These are phyloP conservation scores for Cytospora chrysosperma DNA, from an alignment of 2,329 filamentous ascomycete genomes.

Conservation along the genomic window DNA sequence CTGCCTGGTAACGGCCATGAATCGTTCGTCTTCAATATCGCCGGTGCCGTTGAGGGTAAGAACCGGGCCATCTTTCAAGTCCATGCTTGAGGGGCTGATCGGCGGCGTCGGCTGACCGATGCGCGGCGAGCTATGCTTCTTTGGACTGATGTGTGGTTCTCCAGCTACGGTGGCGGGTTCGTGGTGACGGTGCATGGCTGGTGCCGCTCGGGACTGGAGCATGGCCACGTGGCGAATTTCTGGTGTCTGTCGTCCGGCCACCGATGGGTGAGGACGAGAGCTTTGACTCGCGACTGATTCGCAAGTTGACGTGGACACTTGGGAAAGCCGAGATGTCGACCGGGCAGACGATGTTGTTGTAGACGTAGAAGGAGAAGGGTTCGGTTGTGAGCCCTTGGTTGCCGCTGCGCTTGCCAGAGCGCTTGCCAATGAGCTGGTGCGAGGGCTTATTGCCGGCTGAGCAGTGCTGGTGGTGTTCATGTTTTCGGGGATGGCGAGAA, in stretches of 20 bases:
- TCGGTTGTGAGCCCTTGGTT: constrained; percentile 31
- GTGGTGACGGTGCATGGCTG: constrained; percentile 14
- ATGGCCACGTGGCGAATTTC: constrained; percentile 21
- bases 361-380: constrained; percentile 34
- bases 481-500: constrained; percentile 41
- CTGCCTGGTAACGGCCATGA: constrained; percentile 58
- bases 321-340: constrained; percentile 31
- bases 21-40: constrained; percentile 38
- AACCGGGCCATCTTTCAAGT: constrained; percentile 41
- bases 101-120: constrained; percentile 46
- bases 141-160: constrained; percentile 21
- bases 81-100: constrained; percentile 51
- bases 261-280: constrained; percentile 14
- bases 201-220: constrained; percentile 13
- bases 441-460: constrained; percentile 27
- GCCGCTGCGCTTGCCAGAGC: constrained; percentile 23
- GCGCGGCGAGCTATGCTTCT: constrained; percentile 27
- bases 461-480: constrained; percentile 26
- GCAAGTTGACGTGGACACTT: constrained; percentile 27
- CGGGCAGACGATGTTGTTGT: constrained; percentile 39
- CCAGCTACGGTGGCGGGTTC: constrained; percentile 5
- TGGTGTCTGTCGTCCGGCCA: background rate
- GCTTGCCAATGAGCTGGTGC: constrained; percentile 33
- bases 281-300: constrained; percentile 17
- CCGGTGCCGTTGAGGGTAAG: constrained; percentile 28